Conservation (phyloP, 176 grass and related monocot species). For the maize (Zea mays) region Zm-B73-REFERENCE-NAM-5.0 NC_050105.1:101524501-101525000, state of each 20-base stretch:
- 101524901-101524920: not conserved
- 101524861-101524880: not conserved
- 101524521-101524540: not conserved
- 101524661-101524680: too few relatives aligned
- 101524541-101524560: too few relatives aligned
- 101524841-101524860: not conserved
- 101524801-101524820: constrained; percentile 67
- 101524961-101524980: not conserved
- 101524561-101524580: too few relatives aligned
- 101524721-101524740: constrained; percentile 75
- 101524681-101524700: not conserved
- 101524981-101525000: not conserved
- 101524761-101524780: constrained; percentile 45
- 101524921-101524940: not conserved
- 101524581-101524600: too few relatives aligned
- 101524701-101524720: constrained; percentile 78
- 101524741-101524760: constrained; percentile 95
- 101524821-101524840: constrained; percentile 49
- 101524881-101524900: not conserved
- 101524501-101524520: not conserved
- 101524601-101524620: too few relatives aligned
- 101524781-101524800: constrained; percentile 52
- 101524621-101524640: too few relatives aligned
- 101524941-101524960: not conserved
- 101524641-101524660: too few relatives aligned